Base-by-base conservation (phyloP, 805 yeast species). In the Ogataea parapolymorpha region DNA sequence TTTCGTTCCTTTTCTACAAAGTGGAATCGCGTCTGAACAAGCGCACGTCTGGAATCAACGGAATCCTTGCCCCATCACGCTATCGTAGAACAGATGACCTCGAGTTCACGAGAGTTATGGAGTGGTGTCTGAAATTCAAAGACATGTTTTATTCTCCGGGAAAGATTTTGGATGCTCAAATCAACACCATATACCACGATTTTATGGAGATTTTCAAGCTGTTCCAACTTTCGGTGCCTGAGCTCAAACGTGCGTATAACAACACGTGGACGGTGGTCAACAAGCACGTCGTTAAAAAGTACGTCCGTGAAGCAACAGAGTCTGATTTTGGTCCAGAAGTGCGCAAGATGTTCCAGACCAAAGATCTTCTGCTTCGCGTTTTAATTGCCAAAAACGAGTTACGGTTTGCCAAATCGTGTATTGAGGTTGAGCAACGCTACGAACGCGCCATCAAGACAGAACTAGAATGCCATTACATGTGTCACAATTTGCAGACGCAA, bases 291-390 rank as follows among this genome's bases (percentile, higher is more conserved):
- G 37, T 54, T 2, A 39, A 43, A n/a, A 45, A 51, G 35, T 48
- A 49, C 26, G 39, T 42, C n/a, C 46, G 37, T 11, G 49, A 43
- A 6, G 22, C 17, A 26, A 42, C 42, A 12, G 50, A 39, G 8
- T 73, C 81, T 48, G 31, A 7, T 3, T 26, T 18, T 22, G 35
- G 29, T 17, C 63, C 64, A 32, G 71, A 76, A 8, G 72, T 71
- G 41, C 60, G 66, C 12, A 72, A 74, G 15, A 66, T 74, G 10
- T 62, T 65, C 11, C 50, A 39, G 25, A 64, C 66, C 30, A 62
- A 68, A 51, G 87, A 87, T 51, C 72, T 88, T 10, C 70, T 90
- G 6, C 62, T 91, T 45, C 71, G 97, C 36, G 70, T 88, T 12
- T 58, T 91, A 39, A 63, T 89, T 18, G 70, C 89, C 12, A 58